Evolutionary conservation across 352 stramenopile species (phyloP).

Genomic region (Phytophthora melonis): DNA sequence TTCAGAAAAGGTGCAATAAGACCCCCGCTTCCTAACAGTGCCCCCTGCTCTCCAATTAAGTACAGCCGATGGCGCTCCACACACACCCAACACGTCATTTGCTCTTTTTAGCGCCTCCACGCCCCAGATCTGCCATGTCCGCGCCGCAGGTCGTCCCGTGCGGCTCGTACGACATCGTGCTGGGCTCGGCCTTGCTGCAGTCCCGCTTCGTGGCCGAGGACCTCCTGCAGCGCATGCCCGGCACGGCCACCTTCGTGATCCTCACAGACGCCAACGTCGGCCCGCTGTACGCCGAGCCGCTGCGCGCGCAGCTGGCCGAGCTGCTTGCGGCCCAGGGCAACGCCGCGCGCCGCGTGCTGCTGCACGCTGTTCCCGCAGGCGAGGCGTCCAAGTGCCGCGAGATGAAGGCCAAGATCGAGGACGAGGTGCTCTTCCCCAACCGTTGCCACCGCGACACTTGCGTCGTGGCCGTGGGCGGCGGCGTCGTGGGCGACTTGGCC

Average conservation of each 20-base stretch:
- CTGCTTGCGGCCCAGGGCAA: constrained; percentile 39
- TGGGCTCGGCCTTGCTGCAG: constrained; percentile 72
- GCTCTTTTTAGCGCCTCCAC: neutral
- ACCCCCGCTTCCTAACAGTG: too few species aligned
- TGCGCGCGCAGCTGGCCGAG: constrained; percentile 58
- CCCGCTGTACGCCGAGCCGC: constrained; percentile 74
- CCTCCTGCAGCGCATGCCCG: constrained; percentile 61
- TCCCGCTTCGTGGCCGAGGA: constrained; percentile 73
- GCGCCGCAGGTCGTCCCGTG: constrained; percentile 66
- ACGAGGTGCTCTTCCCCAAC: constrained; percentile 84
- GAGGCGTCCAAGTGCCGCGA: constrained; percentile 82
- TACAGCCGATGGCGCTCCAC: too few species aligned
- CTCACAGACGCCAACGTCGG: constrained; percentile 83
- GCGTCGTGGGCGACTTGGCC: constrained; percentile 98
- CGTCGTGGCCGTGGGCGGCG: constrained; percentile 93
- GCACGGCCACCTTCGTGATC: constrained; percentile 83
- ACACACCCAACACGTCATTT: neutral
- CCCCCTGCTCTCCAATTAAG: too few species aligned
- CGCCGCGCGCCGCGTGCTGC: constrained; percentile 60
- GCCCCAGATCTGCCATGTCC: constrained; percentile 10
- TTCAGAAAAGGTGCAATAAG: too few species aligned
- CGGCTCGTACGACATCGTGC: constrained; percentile 84
- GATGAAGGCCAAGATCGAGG: constrained; percentile 84
- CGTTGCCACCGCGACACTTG: constrained; percentile 87
- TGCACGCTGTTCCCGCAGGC: constrained; percentile 71